Evolutionary conservation across 352 stramenopile genomes (phyloP).

Genomic region (Pythium brachiatum): DNA sequence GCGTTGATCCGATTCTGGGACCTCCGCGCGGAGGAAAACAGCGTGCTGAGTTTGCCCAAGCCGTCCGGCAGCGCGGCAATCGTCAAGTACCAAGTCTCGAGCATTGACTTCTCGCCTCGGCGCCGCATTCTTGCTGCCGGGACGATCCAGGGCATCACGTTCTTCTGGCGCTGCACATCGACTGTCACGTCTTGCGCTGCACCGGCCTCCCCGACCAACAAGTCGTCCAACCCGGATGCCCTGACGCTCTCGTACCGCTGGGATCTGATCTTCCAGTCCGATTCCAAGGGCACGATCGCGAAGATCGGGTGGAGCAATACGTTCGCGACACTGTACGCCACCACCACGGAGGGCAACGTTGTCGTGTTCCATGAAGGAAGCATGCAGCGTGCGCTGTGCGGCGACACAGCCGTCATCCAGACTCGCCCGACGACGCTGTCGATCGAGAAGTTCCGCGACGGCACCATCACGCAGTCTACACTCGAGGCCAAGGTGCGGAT

Average conservation of each 20-base stretch:
- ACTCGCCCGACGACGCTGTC: constrained; percentile 64
- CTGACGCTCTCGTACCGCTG: constrained; percentile 52
- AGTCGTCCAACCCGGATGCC: neutral
- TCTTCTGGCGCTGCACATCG: constrained; percentile 88
- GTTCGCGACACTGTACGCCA: constrained; percentile 63
- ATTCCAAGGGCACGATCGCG: constrained; percentile 45
- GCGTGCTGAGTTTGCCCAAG: constrained; percentile 82
- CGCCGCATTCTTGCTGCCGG: constrained; percentile 87
- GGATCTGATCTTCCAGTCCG: constrained; percentile 61
- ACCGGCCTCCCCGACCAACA: neutral
- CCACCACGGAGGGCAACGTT: constrained; percentile 57
- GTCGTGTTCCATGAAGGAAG: constrained; percentile 84
- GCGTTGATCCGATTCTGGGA: constrained; percentile 92
- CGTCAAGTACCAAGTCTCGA: constrained; percentile 65
- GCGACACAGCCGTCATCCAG: constrained; percentile 86
- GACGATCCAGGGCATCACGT: constrained; percentile 79
- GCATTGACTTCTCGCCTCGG: constrained; percentile 86
- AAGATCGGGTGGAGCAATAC: constrained; percentile 70
- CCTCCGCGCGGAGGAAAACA: constrained; percentile 90
- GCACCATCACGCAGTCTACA: constrained; percentile 61
- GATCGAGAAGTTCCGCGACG: constrained; percentile 74
- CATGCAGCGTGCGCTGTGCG: constrained; percentile 77
- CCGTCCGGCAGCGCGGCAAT: neutral
- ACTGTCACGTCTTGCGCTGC: constrained; percentile 27
- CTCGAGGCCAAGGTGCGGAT: constrained; percentile 69